Evolutionary conservation across 108 stramenopile species (phyloP).

Genomic region (Pelagomonas calceolata): DNA sequence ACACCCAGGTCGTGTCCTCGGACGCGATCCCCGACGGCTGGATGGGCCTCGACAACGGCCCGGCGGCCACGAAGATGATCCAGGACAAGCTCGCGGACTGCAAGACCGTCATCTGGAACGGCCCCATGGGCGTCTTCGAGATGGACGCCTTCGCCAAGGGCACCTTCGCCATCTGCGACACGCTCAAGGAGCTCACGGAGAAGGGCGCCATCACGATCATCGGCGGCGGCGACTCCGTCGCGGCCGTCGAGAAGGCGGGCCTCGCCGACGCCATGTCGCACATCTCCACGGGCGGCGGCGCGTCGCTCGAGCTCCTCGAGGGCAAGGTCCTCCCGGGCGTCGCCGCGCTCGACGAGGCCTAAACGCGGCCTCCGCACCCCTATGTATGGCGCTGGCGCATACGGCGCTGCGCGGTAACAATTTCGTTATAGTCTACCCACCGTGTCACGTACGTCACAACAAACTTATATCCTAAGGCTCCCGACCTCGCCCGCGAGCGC

Average conservation of each 20-base stretch:
- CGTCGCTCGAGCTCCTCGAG: constrained; percentile 89
- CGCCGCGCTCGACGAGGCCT: constrained; percentile 68
- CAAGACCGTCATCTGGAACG: constrained; percentile 98
- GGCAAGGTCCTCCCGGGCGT: constrained; percentile 85
- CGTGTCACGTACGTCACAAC: no score
- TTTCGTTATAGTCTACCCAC: no score
- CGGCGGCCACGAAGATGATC: constrained; percentile 65
- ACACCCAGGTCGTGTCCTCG: constrained; percentile 61
- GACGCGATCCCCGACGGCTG: constrained; percentile 94
- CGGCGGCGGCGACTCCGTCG: constrained; percentile 99
- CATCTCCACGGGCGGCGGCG: constrained; percentile 97
- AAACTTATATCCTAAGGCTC: no score
- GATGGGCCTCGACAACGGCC: constrained; percentile 99
- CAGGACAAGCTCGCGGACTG: constrained; percentile 73
- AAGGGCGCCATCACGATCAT: constrained; percentile 86
- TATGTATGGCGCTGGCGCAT: no score
- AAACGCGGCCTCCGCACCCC: background rate
- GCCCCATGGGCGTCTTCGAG: constrained; percentile 99
- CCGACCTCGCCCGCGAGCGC: no score
- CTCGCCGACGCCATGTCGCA: constrained; percentile 90
- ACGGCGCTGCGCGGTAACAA: no score
- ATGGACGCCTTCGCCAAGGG: constrained; percentile 85
- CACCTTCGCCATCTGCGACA: constrained; percentile 84
- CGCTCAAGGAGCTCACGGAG: constrained; percentile 83
- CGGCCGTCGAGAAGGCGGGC: constrained; percentile 81